Evolutionary conservation across 2,329 filamentous ascomycete genomes (phyloP).

Genomic region (Tolypocladium guangdongense): DNA sequence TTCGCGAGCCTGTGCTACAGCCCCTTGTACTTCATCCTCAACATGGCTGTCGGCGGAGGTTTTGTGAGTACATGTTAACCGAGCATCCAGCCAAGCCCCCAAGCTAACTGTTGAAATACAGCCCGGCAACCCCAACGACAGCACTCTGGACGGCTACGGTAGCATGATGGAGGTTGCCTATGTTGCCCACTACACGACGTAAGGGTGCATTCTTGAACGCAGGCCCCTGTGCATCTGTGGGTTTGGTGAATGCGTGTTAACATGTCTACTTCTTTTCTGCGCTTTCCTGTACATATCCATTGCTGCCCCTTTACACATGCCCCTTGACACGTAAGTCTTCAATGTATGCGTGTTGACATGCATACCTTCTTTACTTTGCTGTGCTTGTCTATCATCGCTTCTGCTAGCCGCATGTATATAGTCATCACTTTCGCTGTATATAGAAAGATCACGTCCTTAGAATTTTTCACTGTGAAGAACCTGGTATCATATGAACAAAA

Average conservation of each 20-base stretch:
- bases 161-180: conserved; percentile 42
- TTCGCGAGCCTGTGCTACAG: conserved; percentile 40
- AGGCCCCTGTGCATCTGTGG: background rate
- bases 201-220: background rate
- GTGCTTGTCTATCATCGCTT: conserved; percentile 1
- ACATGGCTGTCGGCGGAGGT: conserved; percentile 43
- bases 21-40: conserved; percentile 41
- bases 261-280: background rate
- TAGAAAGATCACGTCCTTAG: background rate
- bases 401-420: conserved; percentile 2
- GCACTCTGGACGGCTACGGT: conserved; percentile 33
- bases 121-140: conserved; percentile 36
- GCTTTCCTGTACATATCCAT: conserved; percentile 8
- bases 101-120: conserved; percentile 11
- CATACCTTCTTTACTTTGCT: background rate
- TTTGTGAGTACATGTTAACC: conserved; percentile 29
- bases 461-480: background rate
- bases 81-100: background rate
- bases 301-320: background rate
- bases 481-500: background rate
- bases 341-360: background rate
- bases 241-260: background rate
- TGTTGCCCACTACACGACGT: conserved; percentile 28
- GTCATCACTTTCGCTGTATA: background rate
- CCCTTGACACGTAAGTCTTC: background rate